Percentiles rank a stretch among this genome's conserved stretches.
phyloP scores from a whole-genome alignment of 176 grass and related monocot genomes.

The Aegilops speltoides region DNA sequence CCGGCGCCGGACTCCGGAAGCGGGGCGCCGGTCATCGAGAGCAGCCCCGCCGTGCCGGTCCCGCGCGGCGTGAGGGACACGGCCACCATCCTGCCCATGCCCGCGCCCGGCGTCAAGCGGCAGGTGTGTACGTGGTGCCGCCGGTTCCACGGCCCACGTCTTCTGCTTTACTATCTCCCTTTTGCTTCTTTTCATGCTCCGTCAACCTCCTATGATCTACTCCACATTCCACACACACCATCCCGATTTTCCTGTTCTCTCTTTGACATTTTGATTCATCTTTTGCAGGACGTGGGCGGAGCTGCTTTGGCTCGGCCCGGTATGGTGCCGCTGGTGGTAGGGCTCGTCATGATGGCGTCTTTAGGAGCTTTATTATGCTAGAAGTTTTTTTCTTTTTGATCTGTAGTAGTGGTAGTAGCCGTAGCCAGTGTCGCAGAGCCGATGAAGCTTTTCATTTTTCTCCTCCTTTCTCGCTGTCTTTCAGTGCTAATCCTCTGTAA shows the following conservation, averaged over 20 bases:
- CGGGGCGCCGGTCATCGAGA: conserved; percentile 60
- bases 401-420: background rate
- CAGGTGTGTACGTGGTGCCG: background rate
- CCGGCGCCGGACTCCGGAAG: conserved; percentile 37
- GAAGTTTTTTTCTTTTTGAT: background rate
- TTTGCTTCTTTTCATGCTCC: background rate
- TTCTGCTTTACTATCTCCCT: background rate
- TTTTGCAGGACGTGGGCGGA: conserved; percentile 22
- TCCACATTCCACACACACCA: background rate
- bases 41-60: conserved; percentile 82
- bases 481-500: conserved; percentile 15
- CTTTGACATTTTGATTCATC: background rate
- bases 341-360: conserved; percentile 23
- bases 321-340: background rate
- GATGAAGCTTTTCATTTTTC: conserved; percentile 11
- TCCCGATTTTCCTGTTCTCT: background rate
- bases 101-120: conserved; percentile 47
- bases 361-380: conserved; percentile 39
- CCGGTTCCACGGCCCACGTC: background rate
- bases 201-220: background rate
- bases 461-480: conserved; percentile 4
- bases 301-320: conserved; percentile 9
- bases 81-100: conserved; percentile 72
- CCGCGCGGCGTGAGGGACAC: conserved; percentile 81
- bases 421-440: background rate